Base-by-base conservation (phyloP, 2,329 filamentous ascomycete genomes). In the Pezicula rhizophila region DNA sequence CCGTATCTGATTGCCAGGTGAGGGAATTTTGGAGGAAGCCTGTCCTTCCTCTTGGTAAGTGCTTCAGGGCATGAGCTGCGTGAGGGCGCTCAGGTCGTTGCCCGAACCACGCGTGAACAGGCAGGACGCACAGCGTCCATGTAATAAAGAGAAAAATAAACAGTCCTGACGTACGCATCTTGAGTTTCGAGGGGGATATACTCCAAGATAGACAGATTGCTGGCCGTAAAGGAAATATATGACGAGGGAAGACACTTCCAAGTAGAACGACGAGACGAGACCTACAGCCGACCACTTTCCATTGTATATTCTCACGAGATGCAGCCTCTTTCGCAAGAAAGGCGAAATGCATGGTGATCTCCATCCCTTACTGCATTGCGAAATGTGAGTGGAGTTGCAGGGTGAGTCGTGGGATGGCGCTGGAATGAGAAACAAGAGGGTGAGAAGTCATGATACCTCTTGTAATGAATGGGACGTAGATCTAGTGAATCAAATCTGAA, bases 41-140 rank as follows among this genome's bases (percentile, higher is more conserved):
- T 28, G 20, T 14, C 25, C 40, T 4, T 12, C 40, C 15, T 26
- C 40, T 23, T 23, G 23, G 40, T 26, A 42, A 12, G 23, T 42
- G 40, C 40, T 42, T 42, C 4, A 26, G 25, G 10, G 20, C n/a
- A 26, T 42, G 8, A 23, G 23, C 12, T 15, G 10, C n/a, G n/a
- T n/a, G 20, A 42, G 40, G 8, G 10, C 25, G 10, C 11, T 5
- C 25, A 28, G 23, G 18, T 10, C n/a, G 40, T 31, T n/a, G 10
- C 40, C 46, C 40, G 28, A 49, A 47, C 52, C 52, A 53, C 26
- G 42, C 46, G 20, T 51, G 34, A 18, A 25, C 17, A 31, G 42
- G 40, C 2, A 43, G 35, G 44, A 49, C 46, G 44, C 46, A 40
- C 48, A 53, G 42, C 46, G 44, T 43, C 52, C 42, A 45, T 8